phyloP scores from a whole-genome alignment of 106 monocot genomes.

The Agapanthus africanus region DNA sequence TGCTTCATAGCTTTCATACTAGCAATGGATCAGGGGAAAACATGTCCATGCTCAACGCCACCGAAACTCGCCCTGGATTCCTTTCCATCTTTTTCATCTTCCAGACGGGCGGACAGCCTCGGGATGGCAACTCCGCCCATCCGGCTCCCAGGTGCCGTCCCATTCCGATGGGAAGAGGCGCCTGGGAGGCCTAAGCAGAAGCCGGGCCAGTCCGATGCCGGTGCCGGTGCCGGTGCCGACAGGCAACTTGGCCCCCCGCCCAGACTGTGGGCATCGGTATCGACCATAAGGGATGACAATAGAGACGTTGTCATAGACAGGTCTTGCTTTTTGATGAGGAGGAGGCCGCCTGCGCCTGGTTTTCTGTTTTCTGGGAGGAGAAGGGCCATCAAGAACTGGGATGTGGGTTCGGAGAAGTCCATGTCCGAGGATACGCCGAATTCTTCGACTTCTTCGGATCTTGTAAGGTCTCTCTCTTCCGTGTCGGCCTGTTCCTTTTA shows the following conservation, averaged over 20 bases:
- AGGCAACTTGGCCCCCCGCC: neutral
- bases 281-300: neutral
- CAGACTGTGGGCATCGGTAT: neutral
- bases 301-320: no score
- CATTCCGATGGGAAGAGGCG: conserved; percentile 14
- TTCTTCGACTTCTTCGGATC: neutral
- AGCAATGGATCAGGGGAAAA: no score
- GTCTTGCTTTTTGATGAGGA: neutral
- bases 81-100: neutral
- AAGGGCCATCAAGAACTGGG: neutral
- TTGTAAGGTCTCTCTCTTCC: no score
- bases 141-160: conserved; percentile 5
- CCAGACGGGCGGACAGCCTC: neutral
- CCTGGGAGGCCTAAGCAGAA: conserved; percentile 11
- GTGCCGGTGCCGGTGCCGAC: no score
- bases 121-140: conserved; percentile 8
- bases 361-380: neutral
- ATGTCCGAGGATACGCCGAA: neutral
- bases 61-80: conserved; percentile 1
- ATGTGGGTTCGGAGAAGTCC: neutral
- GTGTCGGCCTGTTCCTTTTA: neutral
- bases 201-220: neutral
- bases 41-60: no score
- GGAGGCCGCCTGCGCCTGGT: neutral
- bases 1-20: no score